A percentile compares a stretch with the other conserved stretches of the same genome.
These are phyloP conservation scores for Crepidotus variabilis DNA, from an alignment of 768 basidiomycete genomes.

Conservation along the genomic window DNA sequence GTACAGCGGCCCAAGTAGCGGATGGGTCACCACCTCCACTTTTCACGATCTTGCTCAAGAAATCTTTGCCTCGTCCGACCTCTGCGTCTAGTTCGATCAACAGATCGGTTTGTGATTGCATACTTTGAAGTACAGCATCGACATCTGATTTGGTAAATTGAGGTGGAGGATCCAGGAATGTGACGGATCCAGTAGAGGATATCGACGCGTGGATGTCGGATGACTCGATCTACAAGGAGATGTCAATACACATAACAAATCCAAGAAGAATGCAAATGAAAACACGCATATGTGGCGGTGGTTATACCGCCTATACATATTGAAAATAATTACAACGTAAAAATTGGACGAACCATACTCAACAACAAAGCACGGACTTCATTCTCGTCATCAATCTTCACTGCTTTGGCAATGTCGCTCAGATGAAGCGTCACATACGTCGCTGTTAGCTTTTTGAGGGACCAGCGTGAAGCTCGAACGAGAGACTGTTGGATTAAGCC, in stretches of 20 bases:
- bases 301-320: not conserved
- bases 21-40: not conserved
- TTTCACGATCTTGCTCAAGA: constrained; percentile 56
- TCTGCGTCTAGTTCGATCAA: constrained; percentile 51
- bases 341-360: constrained; percentile 55
- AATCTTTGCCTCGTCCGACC: constrained; percentile 66
- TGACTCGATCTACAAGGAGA: constrained; percentile 57
- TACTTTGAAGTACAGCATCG: constrained; percentile 49
- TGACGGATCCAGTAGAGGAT: constrained; percentile 65
- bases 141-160: constrained; percentile 57
- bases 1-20: not conserved
- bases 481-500: constrained; percentile 70
- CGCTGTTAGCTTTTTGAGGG: constrained; percentile 73
- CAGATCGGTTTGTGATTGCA: constrained; percentile 50
- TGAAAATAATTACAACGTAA: not conserved
- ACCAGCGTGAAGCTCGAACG: constrained; percentile 70
- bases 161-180: constrained; percentile 65
- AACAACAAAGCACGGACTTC: constrained; percentile 58
- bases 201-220: constrained; percentile 69
- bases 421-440: constrained; percentile 81
- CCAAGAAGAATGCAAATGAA: too few relatives aligned
- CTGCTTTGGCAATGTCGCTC: constrained; percentile 60
- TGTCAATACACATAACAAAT: too few relatives aligned
- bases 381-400: constrained; percentile 47
- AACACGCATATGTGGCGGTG: not conserved